Conservation (phyloP, 2,329 filamentous ascomycete species). For the Penicillium brasilianum region DNA sequence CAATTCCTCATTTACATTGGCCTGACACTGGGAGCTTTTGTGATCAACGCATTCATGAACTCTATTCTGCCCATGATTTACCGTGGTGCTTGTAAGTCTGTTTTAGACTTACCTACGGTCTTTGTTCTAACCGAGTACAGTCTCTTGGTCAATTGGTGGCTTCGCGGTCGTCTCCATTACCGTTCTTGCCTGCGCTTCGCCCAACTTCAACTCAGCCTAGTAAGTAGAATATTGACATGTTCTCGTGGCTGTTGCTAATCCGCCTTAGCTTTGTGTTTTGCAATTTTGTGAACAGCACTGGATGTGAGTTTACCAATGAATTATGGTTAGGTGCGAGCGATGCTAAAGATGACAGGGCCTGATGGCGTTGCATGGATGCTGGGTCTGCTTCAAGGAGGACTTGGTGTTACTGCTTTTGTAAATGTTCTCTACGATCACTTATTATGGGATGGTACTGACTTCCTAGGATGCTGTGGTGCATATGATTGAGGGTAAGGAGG, state of each 20-base stretch:
- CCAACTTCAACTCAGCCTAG: slow-evolving; percentile 65
- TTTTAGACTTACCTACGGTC: background rate
- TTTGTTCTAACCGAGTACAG: slow-evolving; percentile 22
- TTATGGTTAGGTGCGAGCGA: background rate
- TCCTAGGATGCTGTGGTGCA: slow-evolving; percentile 48
- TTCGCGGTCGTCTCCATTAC: slow-evolving; percentile 73
- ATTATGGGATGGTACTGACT: slow-evolving; percentile 7
- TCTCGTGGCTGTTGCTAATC: slow-evolving; percentile 1
- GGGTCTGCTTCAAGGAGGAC: slow-evolving; percentile 54
- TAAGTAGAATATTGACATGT: slow-evolving; percentile 43
- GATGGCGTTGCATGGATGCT: slow-evolving; percentile 61
- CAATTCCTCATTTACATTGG: slow-evolving; percentile 74
- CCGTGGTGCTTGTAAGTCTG: slow-evolving; percentile 61
- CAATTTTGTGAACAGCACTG: slow-evolving; percentile 69
- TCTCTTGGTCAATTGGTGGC: slow-evolving; percentile 71
- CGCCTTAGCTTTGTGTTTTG: slow-evolving; percentile 57
- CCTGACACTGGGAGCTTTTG: slow-evolving; percentile 64
- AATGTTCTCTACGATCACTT: slow-evolving; percentile 11
- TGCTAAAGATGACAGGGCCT: slow-evolving; percentile 51
- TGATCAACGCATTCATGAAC: slow-evolving; percentile 70
- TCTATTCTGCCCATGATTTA: slow-evolving; percentile 67
- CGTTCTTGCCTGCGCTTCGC: slow-evolving; percentile 67
- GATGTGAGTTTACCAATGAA: slow-evolving; percentile 52
- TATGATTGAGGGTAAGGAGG: slow-evolving; percentile 52
- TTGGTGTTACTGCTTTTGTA: slow-evolving; percentile 59